Base-by-base conservation (phyloP, 306 rosid genomes). In the Pterocarpus macrocarpus region DNA sequence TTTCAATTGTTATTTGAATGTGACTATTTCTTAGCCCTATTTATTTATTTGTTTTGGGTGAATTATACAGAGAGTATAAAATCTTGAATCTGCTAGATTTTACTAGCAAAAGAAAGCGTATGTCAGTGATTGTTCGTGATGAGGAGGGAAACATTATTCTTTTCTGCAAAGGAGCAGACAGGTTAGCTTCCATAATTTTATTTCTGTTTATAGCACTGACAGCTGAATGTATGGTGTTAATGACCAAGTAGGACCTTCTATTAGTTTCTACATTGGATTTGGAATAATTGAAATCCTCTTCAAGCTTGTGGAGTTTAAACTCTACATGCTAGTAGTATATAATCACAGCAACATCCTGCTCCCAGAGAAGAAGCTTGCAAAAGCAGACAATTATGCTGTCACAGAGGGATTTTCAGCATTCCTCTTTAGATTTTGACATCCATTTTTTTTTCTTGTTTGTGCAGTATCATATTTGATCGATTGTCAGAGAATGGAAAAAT, bases 121-220 rank as follows among this genome's bases (percentile, higher is more conserved):
- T 96, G 98, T 88, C 98, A 34, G 99, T 96, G 68, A 81, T 96
- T 84, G 90, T 92, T 64, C 89, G 87, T 79, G 98, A 92, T 53
- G 94, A 93, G 86, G 88, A 89, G 62, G 98, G 98, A 35, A 90
- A 81, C 45, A 80, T 90, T 78, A 70, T 90, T 79, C 97, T 95
- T 83, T 68, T 93, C 6, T 90, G 98, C 97, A 96, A 93, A 90
- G 99, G 99, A 82, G 99, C 99, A 83, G 99, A 96, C 89, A 96
- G 98, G 99, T 96, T 82, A 89, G 96, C 83, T 66, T 69, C 63
- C 17, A 7, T 34, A 53, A 84, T 80, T 14, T 53, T 70, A 55
- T 59, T 81, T 80, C 75, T 77, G 76, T 77, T 61, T 63, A 28
- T 30, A 16, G 10, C 65, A 33, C 61, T 49, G 36, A 64, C 58